Evolutionary conservation across 2,329 filamentous ascomycete genomes (phyloP).

Genomic region (Cladophialophora chaetospira): DNA sequence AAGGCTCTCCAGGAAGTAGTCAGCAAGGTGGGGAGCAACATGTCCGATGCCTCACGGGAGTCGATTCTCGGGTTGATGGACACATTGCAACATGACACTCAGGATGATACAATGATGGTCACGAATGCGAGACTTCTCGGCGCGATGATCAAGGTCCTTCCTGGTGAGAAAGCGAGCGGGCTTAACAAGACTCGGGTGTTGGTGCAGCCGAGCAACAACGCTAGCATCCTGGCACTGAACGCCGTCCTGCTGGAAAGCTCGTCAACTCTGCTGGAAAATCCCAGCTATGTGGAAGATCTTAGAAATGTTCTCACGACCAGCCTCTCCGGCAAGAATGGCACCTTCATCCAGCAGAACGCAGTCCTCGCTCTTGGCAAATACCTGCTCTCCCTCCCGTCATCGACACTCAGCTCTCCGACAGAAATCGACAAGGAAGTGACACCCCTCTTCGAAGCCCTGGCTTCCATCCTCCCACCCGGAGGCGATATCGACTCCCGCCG

Average conservation of each 20-base stretch:
- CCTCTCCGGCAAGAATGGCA: conserved; percentile 70
- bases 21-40: conserved; percentile 89
- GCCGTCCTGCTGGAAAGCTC: conserved; percentile 82
- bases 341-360: conserved; percentile 65
- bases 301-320: conserved; percentile 77
- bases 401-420: conserved; percentile 40
- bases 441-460: conserved; percentile 76
- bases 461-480: conserved; percentile 73
- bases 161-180: conserved; percentile 65
- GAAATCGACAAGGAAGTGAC: conserved; percentile 69
- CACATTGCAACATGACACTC: conserved; percentile 69
- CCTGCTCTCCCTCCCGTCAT: conserved; percentile 18
- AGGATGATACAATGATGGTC: conserved; percentile 73
- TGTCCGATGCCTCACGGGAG: conserved; percentile 85
- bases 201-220: conserved; percentile 70
- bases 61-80: conserved; percentile 90
- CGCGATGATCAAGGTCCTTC: conserved; percentile 83
- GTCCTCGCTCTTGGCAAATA: conserved; percentile 32
- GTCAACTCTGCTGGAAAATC: conserved; percentile 61
- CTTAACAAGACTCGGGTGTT: conserved; percentile 75
- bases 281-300: conserved; percentile 70
- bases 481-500: conserved; percentile 80
- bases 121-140: conserved; percentile 90
- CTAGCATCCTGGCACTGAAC: conserved; percentile 85
- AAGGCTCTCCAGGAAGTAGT: conserved; percentile 96